Percentiles rank a stretch among this genome's conserved stretches.
These are phyloP conservation scores for Aspergillus amoenus DNA, from an alignment of 2,329 filamentous ascomycete genomes.

Conservation along the genomic window DNA sequence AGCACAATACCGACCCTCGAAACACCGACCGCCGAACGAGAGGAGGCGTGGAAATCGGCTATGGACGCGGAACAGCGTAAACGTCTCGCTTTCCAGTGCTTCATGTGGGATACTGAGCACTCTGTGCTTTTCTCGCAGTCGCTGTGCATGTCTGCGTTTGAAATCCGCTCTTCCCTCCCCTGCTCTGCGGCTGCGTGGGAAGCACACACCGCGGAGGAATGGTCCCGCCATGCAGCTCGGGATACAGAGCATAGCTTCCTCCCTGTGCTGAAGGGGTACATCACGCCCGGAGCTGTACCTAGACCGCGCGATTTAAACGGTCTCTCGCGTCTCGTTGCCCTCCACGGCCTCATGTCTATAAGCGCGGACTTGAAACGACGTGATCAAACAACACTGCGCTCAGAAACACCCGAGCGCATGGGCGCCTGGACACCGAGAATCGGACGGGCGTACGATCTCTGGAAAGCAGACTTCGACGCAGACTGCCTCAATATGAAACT, in stretches of 20 bases:
- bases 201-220: conserved; percentile 53
- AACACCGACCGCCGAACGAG: conserved; percentile 4
- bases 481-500: conserved; percentile 47
- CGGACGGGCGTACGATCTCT: conserved; percentile 54
- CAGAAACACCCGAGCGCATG: conserved; percentile 33
- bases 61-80: conserved; percentile 60
- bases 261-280: conserved; percentile 56
- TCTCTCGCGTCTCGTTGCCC: conserved; percentile 54
- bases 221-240: conserved; percentile 46
- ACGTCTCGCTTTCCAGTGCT: conserved; percentile 60
- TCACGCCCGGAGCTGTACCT: conserved; percentile 45
- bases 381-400: conserved; percentile 61
- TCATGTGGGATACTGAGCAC: conserved; percentile 67
- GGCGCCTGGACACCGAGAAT: conserved; percentile 55
- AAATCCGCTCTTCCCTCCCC: conserved; percentile 57
- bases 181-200: conserved; percentile 59
- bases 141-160: conserved; percentile 65
- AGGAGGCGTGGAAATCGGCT: conserved; percentile 54
- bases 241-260: conserved; percentile 48
- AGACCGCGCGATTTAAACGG: conserved; percentile 48
- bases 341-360: conserved; percentile 64
- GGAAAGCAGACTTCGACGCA: conserved; percentile 59
- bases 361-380: conserved; percentile 62
- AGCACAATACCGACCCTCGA: conserved; percentile 21
- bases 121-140: conserved; percentile 66